These are phyloP conservation scores for Crucihimalaya himalaica DNA, from an alignment of 345 rosid species.

Conservation along the genomic window DNA sequence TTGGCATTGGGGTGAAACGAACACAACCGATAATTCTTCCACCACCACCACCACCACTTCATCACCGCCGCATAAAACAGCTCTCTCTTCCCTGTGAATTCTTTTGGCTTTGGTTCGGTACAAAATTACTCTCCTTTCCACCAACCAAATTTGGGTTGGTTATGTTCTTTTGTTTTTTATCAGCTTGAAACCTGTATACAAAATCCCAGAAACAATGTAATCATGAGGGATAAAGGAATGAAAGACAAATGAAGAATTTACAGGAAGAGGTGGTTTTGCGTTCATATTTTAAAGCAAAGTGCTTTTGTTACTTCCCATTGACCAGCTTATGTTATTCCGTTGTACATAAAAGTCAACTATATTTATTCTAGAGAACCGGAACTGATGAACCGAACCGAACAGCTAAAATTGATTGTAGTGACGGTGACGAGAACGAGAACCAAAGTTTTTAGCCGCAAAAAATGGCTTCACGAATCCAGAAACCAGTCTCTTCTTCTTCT, in stretches of 20 bases:
- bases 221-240: background rate
- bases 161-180: background rate
- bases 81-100: slow-evolving; percentile 45
- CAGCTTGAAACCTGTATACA: slow-evolving; percentile 14
- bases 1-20: slow-evolving; percentile 89
- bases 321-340: background rate
- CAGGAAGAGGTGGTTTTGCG: background rate
- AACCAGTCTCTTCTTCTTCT: background rate
- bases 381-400: background rate
- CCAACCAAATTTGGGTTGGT: background rate
- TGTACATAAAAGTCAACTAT: background rate
- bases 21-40: slow-evolving; percentile 64
- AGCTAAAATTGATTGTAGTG: background rate
- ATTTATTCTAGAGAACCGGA: slow-evolving; percentile 1
- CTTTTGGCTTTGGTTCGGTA: background rate
- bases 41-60: slow-evolving; percentile 33
- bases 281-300: background rate
- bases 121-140: background rate
- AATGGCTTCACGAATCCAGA: background rate
- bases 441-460: slow-evolving; percentile 20
- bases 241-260: background rate
- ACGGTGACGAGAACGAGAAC: background rate
- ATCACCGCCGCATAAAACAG: slow-evolving; percentile 31
- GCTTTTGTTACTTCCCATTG: background rate
- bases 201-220: slow-evolving; percentile 14